Conservation (phyloP, 352 stramenopile species). For the Phytophthora sojae region DNA sequence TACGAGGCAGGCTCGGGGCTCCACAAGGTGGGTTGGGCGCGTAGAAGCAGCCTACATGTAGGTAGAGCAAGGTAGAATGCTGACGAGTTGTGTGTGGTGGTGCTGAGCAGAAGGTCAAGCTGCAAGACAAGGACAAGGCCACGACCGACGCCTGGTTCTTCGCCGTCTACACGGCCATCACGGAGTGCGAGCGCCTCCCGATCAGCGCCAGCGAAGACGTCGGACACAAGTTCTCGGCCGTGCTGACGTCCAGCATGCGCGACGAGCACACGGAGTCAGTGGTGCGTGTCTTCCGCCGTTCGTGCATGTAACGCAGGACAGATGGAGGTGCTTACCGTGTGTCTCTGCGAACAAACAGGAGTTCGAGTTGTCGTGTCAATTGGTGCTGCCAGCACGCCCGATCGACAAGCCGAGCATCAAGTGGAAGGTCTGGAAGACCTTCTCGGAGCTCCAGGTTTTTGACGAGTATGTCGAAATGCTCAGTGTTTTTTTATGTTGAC, state of each 20-base stretch:
- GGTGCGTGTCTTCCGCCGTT: conserved; percentile 37
- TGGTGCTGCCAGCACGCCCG: conserved; percentile 55
- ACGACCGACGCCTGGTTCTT: conserved; percentile 86
- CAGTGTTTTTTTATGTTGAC: conserved; percentile 3
- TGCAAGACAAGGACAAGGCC: conserved; percentile 81
- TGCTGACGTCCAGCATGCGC: conserved; percentile 59
- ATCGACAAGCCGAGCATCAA: conserved; percentile 77
- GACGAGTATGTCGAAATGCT: conserved; percentile 57
- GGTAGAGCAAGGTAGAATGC: conserved; percentile 2
- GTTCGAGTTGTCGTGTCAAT: conserved; percentile 78
- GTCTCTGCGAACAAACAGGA: conserved; percentile 44
- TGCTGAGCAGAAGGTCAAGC: conserved; percentile 64
- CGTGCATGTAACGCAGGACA: conserved; percentile 10
- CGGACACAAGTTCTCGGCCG: conserved; percentile 55
- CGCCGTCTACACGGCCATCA: conserved; percentile 78
- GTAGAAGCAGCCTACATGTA: background rate
- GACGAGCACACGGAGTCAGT: conserved; percentile 70
- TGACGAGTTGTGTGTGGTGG: background rate
- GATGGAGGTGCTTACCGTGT: conserved; percentile 22
- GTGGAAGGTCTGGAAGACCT: conserved; percentile 83
- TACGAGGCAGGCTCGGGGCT: conserved; percentile 50
- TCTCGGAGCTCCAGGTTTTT: conserved; percentile 70
- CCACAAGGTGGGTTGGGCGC: conserved; percentile 46
- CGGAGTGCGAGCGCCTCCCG: conserved; percentile 58
- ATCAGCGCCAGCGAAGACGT: conserved; percentile 53